These are phyloP conservation scores for Phytophthora hybrid DNA, from an alignment of 352 stramenopile genomes.

Conservation along the genomic window DNA sequence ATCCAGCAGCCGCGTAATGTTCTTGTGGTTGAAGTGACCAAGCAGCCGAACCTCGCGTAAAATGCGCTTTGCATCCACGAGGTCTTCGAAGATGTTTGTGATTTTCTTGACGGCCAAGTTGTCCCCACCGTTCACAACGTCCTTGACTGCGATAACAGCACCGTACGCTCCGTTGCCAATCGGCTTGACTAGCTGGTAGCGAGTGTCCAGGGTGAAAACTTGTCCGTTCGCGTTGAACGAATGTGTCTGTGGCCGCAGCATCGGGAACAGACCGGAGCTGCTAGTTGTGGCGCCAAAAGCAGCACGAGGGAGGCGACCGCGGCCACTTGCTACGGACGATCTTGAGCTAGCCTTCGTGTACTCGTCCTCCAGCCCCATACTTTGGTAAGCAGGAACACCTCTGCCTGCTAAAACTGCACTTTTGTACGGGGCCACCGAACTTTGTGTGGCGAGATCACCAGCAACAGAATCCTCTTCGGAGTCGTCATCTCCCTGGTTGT, in stretches of 20 bases:
- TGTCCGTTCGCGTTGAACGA: slow-evolving; percentile 84
- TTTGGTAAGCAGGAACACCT: slow-evolving; percentile 24
- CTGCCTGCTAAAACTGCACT: slow-evolving; percentile 29
- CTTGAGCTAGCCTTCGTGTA: slow-evolving; percentile 31
- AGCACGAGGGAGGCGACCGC: slow-evolving; percentile 23
- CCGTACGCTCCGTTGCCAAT: slow-evolving; percentile 92
- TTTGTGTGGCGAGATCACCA: slow-evolving; percentile 31
- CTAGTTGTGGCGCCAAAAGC: slow-evolving; percentile 35
- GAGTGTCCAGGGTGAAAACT: slow-evolving; percentile 86
- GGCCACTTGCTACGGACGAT: slow-evolving; percentile 18
- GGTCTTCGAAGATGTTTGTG: slow-evolving; percentile 94
- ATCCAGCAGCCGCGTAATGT: slow-evolving; percentile 94
- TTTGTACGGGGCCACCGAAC: slow-evolving; percentile 39
- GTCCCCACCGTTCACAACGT: slow-evolving; percentile 49
- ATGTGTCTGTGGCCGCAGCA: slow-evolving; percentile 56
- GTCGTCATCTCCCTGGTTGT: slow-evolving; percentile 39
- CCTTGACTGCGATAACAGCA: slow-evolving; percentile 89
- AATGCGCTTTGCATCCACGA: slow-evolving; percentile 99
- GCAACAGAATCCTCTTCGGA: slow-evolving; percentile 33
- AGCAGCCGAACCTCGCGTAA: slow-evolving; percentile 93
- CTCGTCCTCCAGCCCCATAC: slow-evolving; percentile 19
- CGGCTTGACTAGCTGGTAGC: slow-evolving; percentile 91
- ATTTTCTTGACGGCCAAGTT: slow-evolving; percentile 97
- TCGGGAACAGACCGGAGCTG: slow-evolving; percentile 35
- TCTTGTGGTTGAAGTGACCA: slow-evolving; percentile 90